Evolutionary conservation across 441 rosid species (phyloP).

Genomic region (Populus hybrid): DNA sequence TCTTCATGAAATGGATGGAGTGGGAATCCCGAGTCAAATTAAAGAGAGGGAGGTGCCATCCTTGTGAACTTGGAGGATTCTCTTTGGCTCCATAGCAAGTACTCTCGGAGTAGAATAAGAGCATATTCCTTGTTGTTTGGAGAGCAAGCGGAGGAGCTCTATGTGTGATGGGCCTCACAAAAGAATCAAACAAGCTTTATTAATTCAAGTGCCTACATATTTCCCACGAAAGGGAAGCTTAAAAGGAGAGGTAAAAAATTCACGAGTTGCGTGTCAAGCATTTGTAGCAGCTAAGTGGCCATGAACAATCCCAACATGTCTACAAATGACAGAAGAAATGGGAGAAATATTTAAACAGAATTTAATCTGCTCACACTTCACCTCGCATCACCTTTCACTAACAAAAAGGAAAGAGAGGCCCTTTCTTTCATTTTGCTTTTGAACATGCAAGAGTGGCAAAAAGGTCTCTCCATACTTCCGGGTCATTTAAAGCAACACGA

Average conservation of each 20-base stretch:
- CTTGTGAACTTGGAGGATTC: too few species aligned
- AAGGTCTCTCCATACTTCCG: constrained; percentile 3
- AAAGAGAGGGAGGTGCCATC: too few species aligned
- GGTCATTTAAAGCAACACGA: constrained; percentile 21
- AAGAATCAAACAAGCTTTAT: too few species aligned
- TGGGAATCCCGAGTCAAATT: too few species aligned
- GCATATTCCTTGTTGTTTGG: background rate
- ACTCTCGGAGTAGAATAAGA: background rate
- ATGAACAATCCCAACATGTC: constrained; percentile 7
- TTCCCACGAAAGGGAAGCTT: background rate
- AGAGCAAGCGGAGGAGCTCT: background rate
- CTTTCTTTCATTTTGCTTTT: constrained; percentile 3
- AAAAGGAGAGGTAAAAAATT: constrained; percentile 10
- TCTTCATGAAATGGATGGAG: too few species aligned
- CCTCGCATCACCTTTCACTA: constrained; percentile 38
- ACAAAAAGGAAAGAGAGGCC: background rate
- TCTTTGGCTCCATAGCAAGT: too few species aligned
- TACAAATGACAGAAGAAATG: background rate
- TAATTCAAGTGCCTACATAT: too few species aligned
- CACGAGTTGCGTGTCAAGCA: constrained; percentile 25
- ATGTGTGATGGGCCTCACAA: background rate
- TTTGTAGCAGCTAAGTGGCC: background rate
- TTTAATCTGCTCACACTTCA: constrained; percentile 23
- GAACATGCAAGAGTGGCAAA: background rate
- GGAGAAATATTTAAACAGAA: background rate